Percentiles rank a stretch among this genome's conserved stretches.
Evolutionary conservation across 306 rosid species (phyloP).

Genomic region (Sesbania bispinosa): DNA sequence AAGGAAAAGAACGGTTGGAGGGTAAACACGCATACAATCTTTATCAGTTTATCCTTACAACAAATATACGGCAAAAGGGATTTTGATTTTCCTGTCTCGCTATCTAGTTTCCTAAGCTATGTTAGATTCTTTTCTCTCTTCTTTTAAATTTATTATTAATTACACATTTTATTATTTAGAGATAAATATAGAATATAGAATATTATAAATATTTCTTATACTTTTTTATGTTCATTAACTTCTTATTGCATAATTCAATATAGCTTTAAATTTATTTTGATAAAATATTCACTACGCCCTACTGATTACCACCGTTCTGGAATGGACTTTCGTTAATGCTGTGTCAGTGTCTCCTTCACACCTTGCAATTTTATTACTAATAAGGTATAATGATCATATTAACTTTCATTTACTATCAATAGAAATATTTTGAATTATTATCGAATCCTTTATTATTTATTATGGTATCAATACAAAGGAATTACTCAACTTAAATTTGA

Average conservation of each 20-base stretch:
- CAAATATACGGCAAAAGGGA: not conserved
- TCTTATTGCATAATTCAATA: too few relatives aligned
- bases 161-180: not conserved
- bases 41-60: constrained; percentile 25
- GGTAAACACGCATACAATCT: not conserved
- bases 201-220: too few relatives aligned
- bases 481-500: not conserved
- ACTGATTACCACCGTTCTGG: too few relatives aligned
- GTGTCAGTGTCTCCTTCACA: too few relatives aligned
- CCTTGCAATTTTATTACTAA: too few relatives aligned
- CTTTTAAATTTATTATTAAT: not conserved
- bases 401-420: not conserved
- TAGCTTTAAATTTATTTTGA: too few relatives aligned
- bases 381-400: not conserved
- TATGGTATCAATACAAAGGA: not conserved
- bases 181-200: too few relatives aligned
- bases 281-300: too few relatives aligned
- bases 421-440: not conserved
- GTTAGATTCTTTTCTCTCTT: not conserved
- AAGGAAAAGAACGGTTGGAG: constrained; percentile 30
- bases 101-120: not conserved
- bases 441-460: too few relatives aligned
- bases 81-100: constrained; percentile 2
- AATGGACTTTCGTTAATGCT: too few relatives aligned
- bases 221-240: not conserved